Evolutionary conservation across 2,329 filamentous ascomycete genomes (phyloP).

Genomic region (Microsporum audouinii): DNA sequence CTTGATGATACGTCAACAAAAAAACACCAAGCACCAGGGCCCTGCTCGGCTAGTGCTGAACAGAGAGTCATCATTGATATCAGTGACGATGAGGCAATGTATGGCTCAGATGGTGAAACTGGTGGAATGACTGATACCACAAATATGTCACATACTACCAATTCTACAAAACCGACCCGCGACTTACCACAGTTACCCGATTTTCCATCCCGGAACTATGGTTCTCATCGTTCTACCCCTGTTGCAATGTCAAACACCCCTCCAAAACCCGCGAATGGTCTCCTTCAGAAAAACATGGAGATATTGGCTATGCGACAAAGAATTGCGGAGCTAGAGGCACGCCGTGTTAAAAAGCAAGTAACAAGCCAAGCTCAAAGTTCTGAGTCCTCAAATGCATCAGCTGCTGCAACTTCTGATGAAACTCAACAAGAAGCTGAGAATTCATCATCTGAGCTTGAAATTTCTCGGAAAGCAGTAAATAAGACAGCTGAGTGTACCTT

Average conservation of each 20-base stretch:
- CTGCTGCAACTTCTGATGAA: background rate
- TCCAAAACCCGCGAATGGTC: constrained; percentile 32
- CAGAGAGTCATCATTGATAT: constrained; percentile 69
- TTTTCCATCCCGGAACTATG: constrained; percentile 36
- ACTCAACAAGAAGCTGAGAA: background rate
- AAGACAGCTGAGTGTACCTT: background rate
- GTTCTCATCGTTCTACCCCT: constrained; percentile 31
- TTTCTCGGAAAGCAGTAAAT: background rate
- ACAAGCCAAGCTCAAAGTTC: constrained; percentile 29
- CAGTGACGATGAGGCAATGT: constrained; percentile 54
- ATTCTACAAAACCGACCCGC: constrained; percentile 7
- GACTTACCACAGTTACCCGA: constrained; percentile 31
- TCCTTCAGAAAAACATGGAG: constrained; percentile 39
- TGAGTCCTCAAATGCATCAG: constrained; percentile 16
- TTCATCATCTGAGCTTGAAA: background rate
- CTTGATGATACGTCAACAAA: constrained; percentile 39
- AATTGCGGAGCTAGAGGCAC: constrained; percentile 40
- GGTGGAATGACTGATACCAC: background rate
- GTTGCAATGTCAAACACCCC: constrained; percentile 26
- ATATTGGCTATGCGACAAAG: constrained; percentile 38
- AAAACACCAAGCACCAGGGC: constrained; percentile 51
- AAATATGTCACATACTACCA: constrained; percentile 23
- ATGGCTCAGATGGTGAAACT: constrained; percentile 11
- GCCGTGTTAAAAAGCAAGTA: constrained; percentile 32
- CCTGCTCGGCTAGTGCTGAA: constrained; percentile 33